Conservation (phyloP, 345 rosid genomes). For the Brassica incana region DNA sequence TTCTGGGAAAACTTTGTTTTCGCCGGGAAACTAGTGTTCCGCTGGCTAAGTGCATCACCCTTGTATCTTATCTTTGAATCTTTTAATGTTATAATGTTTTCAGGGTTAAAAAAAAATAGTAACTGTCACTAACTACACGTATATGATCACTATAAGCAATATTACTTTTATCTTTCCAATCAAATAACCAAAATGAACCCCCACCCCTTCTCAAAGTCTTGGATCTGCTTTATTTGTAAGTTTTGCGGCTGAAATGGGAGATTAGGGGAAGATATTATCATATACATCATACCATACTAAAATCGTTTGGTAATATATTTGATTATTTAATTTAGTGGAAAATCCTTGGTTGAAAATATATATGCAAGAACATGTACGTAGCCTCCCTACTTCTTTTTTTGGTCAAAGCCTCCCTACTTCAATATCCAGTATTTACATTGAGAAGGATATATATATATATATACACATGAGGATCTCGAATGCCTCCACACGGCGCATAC, state of each 20-base stretch:
- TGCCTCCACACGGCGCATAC: not conserved
- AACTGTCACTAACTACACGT: too few relatives aligned
- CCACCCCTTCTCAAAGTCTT: not conserved
- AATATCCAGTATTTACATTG: too few relatives aligned
- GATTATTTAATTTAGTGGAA: not conserved
- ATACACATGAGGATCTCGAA: not conserved
- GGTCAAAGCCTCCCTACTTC: not conserved
- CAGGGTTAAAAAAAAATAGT: too few relatives aligned
- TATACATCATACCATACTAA: not conserved
- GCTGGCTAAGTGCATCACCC: not conserved
- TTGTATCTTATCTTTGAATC: too few relatives aligned
- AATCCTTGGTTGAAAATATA: not conserved
- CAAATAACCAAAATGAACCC: too few relatives aligned
- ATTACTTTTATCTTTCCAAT: too few relatives aligned
- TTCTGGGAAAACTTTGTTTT: too few relatives aligned
- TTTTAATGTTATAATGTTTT: too few relatives aligned
- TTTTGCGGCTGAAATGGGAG: slow-evolving; percentile 11
- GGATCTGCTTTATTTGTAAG: not conserved
- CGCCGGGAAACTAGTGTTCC: not conserved
- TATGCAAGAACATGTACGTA: not conserved
- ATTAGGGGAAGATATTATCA: not conserved
- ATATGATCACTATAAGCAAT: too few relatives aligned
- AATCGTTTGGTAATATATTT: not conserved
- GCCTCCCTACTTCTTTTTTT: too few relatives aligned
- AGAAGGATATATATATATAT: too few relatives aligned